Percentiles rank a stretch among this genome's conserved stretches.
Conservation (phyloP, 2,329 filamentous ascomycete species). For the Geosmithia putterillii region DNA sequence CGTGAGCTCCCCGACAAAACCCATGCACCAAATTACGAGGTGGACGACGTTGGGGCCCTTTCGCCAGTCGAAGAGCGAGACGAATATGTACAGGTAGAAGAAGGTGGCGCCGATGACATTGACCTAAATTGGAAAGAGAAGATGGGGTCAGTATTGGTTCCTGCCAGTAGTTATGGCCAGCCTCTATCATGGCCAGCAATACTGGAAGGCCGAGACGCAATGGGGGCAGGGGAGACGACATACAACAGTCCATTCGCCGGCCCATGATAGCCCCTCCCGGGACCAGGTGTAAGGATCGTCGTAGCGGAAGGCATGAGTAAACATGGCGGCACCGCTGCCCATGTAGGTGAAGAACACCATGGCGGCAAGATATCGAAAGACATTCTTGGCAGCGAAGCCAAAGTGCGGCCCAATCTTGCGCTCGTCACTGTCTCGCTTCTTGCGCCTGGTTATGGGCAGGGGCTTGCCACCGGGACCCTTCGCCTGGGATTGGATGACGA, state of each 20-base stretch:
- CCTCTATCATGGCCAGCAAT: background rate
- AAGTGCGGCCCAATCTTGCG: slow-evolving; percentile 38
- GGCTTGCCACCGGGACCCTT: slow-evolving; percentile 84
- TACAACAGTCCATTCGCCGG: slow-evolving; percentile 66
- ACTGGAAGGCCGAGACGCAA: too few species aligned
- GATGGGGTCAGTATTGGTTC: slow-evolving; percentile 3
- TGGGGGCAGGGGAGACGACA: slow-evolving; percentile 16
- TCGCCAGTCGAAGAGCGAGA: slow-evolving; percentile 74
- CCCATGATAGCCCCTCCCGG: slow-evolving; percentile 49
- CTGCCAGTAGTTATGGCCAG: background rate
- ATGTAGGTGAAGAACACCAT: slow-evolving; percentile 64
- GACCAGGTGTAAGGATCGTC: slow-evolving; percentile 25
- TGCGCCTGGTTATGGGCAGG: slow-evolving; percentile 55
- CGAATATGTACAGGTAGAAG: slow-evolving; percentile 73
- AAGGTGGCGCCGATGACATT: slow-evolving; percentile 79
- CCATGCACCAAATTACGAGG: slow-evolving; percentile 65
- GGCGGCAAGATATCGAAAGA: slow-evolving; percentile 65
- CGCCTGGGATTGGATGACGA: slow-evolving; percentile 31
- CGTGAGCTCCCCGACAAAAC: slow-evolving; percentile 58
- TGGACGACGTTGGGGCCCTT: slow-evolving; percentile 73
- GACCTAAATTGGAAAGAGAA: slow-evolving; percentile 47
- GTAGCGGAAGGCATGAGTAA: slow-evolving; percentile 55
- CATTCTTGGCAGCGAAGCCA: slow-evolving; percentile 51
- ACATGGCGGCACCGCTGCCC: slow-evolving; percentile 60
- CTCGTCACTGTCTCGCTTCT: slow-evolving; percentile 34